Percentiles rank a stretch among this genome's conserved stretches.
Evolutionary conservation across 148 eudicot species (phyloP).

Genomic region (Amaranthus hypochondriacus): DNA sequence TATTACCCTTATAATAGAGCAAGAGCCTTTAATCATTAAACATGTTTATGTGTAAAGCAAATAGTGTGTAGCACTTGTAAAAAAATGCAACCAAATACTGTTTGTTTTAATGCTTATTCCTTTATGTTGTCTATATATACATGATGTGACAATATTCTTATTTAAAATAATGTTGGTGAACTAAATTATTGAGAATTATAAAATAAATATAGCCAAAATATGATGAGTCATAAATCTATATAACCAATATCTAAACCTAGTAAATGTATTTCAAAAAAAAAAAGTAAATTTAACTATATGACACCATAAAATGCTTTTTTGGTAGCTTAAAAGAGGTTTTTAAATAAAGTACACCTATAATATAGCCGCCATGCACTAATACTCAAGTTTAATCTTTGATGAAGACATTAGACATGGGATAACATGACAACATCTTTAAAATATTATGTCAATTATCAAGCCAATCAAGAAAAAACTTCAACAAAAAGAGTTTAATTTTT

Average conservation of each 20-base stretch:
- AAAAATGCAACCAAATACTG: too few relatives aligned
- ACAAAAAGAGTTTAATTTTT: background rate
- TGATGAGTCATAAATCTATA: conserved; percentile 27
- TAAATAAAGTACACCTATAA: background rate
- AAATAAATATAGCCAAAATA: conserved; percentile 7
- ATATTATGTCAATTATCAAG: conserved; percentile 1
- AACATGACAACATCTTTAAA: conserved; percentile 12
- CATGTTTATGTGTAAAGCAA: conserved; percentile 8
- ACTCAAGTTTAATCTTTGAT: conserved; percentile 4
- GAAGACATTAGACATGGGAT: conserved; percentile 22
- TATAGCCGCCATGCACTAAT: conserved; percentile 28
- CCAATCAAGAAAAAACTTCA: background rate
- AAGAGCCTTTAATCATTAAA: background rate
- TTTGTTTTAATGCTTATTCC: conserved; percentile 15
- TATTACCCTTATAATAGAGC: too few relatives aligned
- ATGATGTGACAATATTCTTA: conserved; percentile 7
- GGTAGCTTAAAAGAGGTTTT: background rate
- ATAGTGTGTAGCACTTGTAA: conserved; percentile 4
- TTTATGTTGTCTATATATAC: conserved; percentile 20
- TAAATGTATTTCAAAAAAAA: background rate
- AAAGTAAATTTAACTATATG: background rate
- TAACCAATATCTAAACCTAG: conserved; percentile 19
- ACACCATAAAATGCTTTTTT: conserved; percentile 7
- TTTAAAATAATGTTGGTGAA: conserved; percentile 16
- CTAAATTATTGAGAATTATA: conserved; percentile 18